Percentiles rank a stretch among this genome's conserved stretches.
Conservation (phyloP, 495 filamentous ascomycete genomes). For the Penicillium pulvis region DNA sequence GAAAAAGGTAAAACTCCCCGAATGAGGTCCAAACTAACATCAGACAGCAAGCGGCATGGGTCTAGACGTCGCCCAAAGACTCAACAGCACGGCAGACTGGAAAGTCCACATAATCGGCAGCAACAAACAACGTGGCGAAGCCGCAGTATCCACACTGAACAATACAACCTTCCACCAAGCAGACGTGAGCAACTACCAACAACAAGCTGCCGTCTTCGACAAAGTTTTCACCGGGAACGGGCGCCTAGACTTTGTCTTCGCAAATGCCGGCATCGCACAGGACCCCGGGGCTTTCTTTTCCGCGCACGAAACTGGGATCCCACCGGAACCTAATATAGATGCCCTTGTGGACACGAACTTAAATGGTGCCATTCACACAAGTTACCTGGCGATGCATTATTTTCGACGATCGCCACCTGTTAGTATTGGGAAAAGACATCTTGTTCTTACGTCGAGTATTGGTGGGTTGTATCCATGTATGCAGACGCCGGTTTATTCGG, state of each 20-base stretch:
- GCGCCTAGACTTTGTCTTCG: conserved; percentile 30
- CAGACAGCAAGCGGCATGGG: conserved; percentile 25
- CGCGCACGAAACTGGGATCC: not conserved
- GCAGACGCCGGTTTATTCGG: conserved; percentile 17
- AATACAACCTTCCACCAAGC: conserved; percentile 18
- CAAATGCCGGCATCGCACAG: conserved; percentile 24
- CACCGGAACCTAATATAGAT: not conserved
- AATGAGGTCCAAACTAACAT: not conserved
- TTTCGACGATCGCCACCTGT: conserved; percentile 22
- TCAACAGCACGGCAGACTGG: conserved; percentile 18
- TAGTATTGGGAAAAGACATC: conserved; percentile 5
- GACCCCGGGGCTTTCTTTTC: conserved; percentile 9
- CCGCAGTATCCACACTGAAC: conserved; percentile 6
- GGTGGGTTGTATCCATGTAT: conserved; percentile 24
- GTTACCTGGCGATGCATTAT: conserved; percentile 51
- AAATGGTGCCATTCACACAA: conserved; percentile 64
- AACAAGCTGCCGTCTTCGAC: conserved; percentile 13
- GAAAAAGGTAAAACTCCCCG: not conserved
- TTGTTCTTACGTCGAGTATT: conserved; percentile 25
- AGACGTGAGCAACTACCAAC: conserved; percentile 19
- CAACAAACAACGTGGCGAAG: conserved; percentile 15
- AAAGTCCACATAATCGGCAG: conserved; percentile 22
- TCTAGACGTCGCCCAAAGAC: conserved; percentile 20
- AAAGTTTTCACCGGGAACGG: conserved; percentile 8
- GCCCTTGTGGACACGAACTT: conserved; percentile 59